These are phyloP conservation scores for Musa schizocarpa DNA, from an alignment of 176 grass and related monocot genomes.

Conservation along the genomic window DNA sequence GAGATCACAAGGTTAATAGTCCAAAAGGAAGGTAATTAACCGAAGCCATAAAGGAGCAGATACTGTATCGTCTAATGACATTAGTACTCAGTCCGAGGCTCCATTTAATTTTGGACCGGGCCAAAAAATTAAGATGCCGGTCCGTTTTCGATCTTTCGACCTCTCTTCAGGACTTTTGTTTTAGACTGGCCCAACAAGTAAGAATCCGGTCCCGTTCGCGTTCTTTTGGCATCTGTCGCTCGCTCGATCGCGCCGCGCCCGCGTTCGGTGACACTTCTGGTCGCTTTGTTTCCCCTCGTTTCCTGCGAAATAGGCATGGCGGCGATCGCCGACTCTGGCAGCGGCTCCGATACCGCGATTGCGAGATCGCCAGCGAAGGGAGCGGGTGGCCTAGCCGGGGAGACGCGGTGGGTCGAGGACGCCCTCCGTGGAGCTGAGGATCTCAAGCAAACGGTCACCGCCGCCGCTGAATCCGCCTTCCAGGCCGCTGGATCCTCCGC, in stretches of 20 bases:
- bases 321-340: conserved; percentile 6
- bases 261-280: neutral
- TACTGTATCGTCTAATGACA: too few species aligned
- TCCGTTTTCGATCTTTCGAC: neutral
- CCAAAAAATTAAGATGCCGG: neutral
- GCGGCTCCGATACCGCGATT: neutral
- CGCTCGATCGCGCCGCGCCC: neutral
- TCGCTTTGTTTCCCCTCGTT: neutral
- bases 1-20: too few species aligned
- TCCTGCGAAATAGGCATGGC: conserved; percentile 1
- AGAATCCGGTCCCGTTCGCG: neutral
- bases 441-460: conserved; percentile 8
- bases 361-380: neutral
- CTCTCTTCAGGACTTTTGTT: too few species aligned
- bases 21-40: too few species aligned
- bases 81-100: too few species aligned
- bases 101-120: too few species aligned
- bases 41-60: too few species aligned
- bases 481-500: conserved; percentile 9
- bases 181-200: too few species aligned
- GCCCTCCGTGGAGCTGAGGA: neutral
- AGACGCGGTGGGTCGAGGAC: conserved; percentile 1
- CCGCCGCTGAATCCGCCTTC: conserved; percentile 23
- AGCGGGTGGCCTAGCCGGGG: neutral
- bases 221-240: neutral